Evolutionary conservation across 2,329 filamentous ascomycete genomes (phyloP), one percentile per base, ranked within the genome.

Genomic region (Lomentospora prolificans): DNA sequence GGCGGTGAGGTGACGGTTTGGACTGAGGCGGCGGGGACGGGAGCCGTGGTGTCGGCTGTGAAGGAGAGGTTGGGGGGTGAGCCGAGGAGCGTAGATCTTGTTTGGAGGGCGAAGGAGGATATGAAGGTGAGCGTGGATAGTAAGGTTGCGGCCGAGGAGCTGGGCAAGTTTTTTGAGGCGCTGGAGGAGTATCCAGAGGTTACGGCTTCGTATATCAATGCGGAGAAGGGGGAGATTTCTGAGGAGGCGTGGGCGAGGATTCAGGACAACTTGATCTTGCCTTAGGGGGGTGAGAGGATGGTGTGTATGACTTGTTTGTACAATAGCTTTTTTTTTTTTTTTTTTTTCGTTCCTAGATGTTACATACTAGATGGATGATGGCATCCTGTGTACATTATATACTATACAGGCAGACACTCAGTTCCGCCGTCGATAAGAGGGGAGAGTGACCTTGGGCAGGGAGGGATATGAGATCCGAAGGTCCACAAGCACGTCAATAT

Each of bases 61-160:
- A 58, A 53, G n/a, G 60, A 60, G 30, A 71, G 75, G 27, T 73
- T 85, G 14, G 78, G 75, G 0, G 66, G 90, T 59, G 78, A 83
- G 57, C 79, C 90, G 44, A 73, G 84, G 56, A 84, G 79, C 61
- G 80, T 81, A 28, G 87, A 90, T 54, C 89, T 95, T 53, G 77
- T 94, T 50, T 95, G 87, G 84, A 80, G 84, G 60, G 79, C 88
- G 0, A 90, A 89, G 59, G 80, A 84, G 62, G 89, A 94, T 59
- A 89, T 86, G 0, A 79, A 80, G 66, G 79, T 87, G 12, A 71
- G 74, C 6, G 63, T 89, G 50, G 76, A 82, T 55, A 74, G 77
- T 30, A 74, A 76, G 14, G 75, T 78, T 30, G 75, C 78, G 1
- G 75, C 77, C 2, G 69, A 75, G 55, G 71, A 75, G 19, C 70